Conservation (phyloP, 2,329 filamentous ascomycete genomes). For the Plectosphaerella cucumerina region DNA sequence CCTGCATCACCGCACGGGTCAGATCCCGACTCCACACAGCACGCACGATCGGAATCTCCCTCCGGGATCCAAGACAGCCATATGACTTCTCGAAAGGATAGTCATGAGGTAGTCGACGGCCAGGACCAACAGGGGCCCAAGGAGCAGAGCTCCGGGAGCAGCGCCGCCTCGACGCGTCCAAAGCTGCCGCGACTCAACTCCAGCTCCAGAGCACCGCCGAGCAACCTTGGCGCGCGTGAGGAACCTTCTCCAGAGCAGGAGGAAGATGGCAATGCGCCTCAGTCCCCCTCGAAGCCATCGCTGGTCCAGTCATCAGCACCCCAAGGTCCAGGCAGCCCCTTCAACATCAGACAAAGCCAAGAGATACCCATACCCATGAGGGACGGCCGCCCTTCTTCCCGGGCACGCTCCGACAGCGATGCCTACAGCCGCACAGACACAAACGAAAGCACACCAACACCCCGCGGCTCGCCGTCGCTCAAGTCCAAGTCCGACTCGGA, state of each 20-base stretch:
- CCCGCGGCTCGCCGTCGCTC: background rate
- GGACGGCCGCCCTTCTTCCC: background rate
- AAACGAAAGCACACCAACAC: background rate
- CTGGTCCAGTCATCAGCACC: background rate
- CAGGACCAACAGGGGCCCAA: conserved; percentile 4
- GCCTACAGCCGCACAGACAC: no score
- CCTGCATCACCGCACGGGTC: background rate
- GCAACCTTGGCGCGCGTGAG: background rate
- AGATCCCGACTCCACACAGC: background rate
- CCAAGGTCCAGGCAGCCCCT: conserved; percentile 2
- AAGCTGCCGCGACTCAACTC: conserved; percentile 12
- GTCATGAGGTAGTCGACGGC: conserved; percentile 12
- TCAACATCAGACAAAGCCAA: conserved; percentile 8
- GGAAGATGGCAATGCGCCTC: conserved; percentile 4
- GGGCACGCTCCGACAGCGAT: background rate
- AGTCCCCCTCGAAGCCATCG: background rate
- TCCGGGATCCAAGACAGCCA: background rate
- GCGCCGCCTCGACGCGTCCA: conserved; percentile 1
- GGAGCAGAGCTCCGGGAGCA: background rate
- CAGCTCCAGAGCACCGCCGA: conserved; percentile 10
- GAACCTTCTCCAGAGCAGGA: conserved; percentile 1
- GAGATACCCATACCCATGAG: conserved; percentile 12
- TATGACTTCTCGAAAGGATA: conserved; percentile 5
- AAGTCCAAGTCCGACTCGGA: conserved; percentile 1
- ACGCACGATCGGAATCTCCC: background rate